Evolutionary conservation across 257 asterid species (phyloP).

Genomic region (Solanum ossicruentum): DNA sequence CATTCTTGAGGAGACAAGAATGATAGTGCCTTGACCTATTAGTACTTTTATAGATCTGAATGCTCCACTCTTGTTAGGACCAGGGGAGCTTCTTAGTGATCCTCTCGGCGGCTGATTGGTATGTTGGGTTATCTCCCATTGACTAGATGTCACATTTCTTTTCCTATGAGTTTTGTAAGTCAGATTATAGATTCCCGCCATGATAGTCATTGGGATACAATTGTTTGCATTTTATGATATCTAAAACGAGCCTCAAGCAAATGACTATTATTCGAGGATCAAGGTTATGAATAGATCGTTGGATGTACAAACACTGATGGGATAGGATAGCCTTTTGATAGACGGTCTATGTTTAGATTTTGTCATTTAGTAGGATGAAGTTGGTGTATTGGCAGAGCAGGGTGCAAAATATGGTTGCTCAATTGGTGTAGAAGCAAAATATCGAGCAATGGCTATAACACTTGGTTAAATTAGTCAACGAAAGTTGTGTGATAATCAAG

Average conservation of each 20-base stretch:
- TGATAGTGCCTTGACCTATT: background rate
- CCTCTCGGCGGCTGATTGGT: background rate
- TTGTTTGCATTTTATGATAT: background rate
- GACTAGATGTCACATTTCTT: background rate
- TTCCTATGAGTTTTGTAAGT: background rate
- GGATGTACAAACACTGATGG: background rate
- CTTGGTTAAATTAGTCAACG: background rate
- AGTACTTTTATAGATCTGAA: background rate
- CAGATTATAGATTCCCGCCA: background rate
- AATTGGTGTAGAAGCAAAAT: background rate
- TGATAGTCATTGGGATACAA: background rate
- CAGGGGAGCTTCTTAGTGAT: background rate
- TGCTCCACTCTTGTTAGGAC: background rate
- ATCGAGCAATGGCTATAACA: background rate
- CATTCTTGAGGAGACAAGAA: no score
- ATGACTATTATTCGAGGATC: background rate
- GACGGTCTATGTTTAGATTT: background rate
- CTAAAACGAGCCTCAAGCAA: background rate
- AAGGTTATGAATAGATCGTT: background rate
- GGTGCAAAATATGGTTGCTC: background rate
- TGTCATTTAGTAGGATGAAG: background rate
- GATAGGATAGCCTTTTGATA: background rate
- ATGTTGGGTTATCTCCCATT: background rate
- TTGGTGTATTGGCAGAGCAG: background rate
- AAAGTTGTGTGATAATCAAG: background rate